phyloP scores from a whole-genome alignment of 2,329 filamentous ascomycete genomes.

The Sporothrix humicola region DNA sequence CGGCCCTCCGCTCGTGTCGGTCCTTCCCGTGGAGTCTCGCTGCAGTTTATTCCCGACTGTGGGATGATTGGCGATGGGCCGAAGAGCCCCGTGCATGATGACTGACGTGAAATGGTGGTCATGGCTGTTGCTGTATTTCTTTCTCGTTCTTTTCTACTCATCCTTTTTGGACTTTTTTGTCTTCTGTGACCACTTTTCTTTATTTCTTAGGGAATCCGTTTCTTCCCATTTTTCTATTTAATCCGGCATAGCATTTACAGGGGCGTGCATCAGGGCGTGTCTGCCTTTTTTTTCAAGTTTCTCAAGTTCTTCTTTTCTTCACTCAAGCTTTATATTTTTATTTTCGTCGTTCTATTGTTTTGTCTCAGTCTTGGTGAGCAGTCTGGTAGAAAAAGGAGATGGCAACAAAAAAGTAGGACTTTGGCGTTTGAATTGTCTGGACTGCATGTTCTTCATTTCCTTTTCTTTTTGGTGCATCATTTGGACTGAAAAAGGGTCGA shows the following conservation, averaged over 20 bases:
- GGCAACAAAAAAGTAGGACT: neutral
- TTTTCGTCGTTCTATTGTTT: neutral
- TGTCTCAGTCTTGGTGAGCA: neutral
- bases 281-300: neutral
- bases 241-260: constrained; percentile 28
- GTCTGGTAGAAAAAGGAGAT: neutral
- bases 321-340: neutral
- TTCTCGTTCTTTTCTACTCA: neutral
- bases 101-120: neutral
- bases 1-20: neutral
- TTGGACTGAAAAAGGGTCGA: neutral
- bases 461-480: neutral
- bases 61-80: neutral
- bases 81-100: neutral
- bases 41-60: neutral
- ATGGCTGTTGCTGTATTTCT: neutral
- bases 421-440: constrained; percentile 10
- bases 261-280: constrained; percentile 25
- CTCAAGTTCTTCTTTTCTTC: neutral
- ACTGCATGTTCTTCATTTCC: no score
- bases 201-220: neutral
- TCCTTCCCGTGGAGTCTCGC: neutral
- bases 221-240: neutral
- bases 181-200: neutral
- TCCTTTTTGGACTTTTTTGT: constrained; percentile 4